Base-by-base conservation (phyloP, 208 protist species). In the Crithidia acanthocephali region DNA sequence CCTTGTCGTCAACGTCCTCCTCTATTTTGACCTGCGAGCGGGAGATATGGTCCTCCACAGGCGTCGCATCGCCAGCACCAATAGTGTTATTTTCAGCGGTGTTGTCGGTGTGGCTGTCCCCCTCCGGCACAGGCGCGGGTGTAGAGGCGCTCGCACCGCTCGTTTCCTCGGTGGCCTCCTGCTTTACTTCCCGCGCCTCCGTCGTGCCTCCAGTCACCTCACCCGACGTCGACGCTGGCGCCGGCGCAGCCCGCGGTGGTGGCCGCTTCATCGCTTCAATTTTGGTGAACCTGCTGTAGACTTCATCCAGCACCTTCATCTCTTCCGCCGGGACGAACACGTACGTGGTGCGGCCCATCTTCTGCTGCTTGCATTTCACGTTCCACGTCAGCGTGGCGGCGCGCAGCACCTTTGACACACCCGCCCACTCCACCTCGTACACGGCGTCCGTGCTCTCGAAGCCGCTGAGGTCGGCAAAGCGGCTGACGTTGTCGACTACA, bases 271-370 rank as follows among this genome's bases (percentile, higher is more conserved):
- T 48, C n/a, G 59, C 72, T 67, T 96, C 88, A 9, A 83, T 59
- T 52, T 86, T 85, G 13, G 86, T 45, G 33, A 96, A 73, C 16
- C 71, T 74, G 42, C 72, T 77, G 77, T 90, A 96, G 20, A 69
- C 72, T n/a, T 83, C 77, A 45, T 94, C 83, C 33, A 94, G 33
- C 27, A 72, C 18, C 45, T 86, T 79, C 10, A 84, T 75, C 50
- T 96, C 79, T 15, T 87, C 74, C 20, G 80, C 67, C 2, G 80
- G 74, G 33, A 96, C 56, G 59, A 94, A 84, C 53, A 90, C 84
- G 63, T 82, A 93, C 13, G 80, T 82, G 11, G 61, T 67, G 13
- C 55, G 47, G 32, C 55, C 65, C 35, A 86, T 32, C 51, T 80
- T 78, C 56, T 85, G 59, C 33, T 83, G 81, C 67, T 69, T 90